These are phyloP conservation scores for Hondaea fermentalgiana DNA, from an alignment of 108 stramenopile genomes.

Conservation along the genomic window DNA sequence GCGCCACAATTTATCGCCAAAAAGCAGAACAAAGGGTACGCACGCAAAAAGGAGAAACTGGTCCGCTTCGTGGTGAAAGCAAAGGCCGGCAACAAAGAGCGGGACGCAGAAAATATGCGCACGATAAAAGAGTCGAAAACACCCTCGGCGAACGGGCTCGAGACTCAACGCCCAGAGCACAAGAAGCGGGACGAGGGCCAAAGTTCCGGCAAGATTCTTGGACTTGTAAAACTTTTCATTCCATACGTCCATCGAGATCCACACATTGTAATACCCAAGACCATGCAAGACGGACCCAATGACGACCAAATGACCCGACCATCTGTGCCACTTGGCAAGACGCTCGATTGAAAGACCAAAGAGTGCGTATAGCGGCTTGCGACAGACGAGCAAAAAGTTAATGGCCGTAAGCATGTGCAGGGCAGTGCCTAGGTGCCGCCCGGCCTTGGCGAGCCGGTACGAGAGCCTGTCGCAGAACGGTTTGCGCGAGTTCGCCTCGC, in stretches of 20 bases:
- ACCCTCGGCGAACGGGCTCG: neutral
- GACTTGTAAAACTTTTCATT: neutral
- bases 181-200: neutral
- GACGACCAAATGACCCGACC: neutral
- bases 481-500: neutral
- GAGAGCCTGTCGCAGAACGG: neutral
- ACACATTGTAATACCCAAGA: neutral
- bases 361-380: neutral
- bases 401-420: neutral
- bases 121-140: neutral
- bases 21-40: neutral
- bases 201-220: neutral
- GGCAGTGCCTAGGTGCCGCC: neutral
- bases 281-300: neutral
- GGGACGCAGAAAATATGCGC: neutral
- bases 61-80: neutral
- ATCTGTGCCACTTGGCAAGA: conserved; percentile 1
- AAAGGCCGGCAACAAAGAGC: neutral
- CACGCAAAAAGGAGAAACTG: neutral
- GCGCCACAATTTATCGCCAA: neutral
- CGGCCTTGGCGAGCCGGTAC: neutral
- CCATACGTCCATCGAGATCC: neutral
- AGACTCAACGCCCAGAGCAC: neutral
- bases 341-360: neutral
- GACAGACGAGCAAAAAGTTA: neutral